These are phyloP conservation scores for Gypsophila paniculata DNA, from an alignment of 179 eudicot species.

Conservation along the genomic window DNA sequence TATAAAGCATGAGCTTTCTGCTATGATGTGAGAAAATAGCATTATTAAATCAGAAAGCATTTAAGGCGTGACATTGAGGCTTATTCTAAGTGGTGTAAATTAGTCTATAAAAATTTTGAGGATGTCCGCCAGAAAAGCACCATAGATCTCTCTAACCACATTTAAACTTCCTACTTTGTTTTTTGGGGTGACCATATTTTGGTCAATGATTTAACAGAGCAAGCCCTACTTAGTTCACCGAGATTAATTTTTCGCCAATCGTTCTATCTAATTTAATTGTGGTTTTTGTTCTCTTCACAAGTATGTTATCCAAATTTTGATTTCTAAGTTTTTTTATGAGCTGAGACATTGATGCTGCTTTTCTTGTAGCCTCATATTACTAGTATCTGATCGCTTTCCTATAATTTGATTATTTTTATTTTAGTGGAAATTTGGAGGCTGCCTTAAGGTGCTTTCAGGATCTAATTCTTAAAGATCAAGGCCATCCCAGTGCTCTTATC, in stretches of 20 bases:
- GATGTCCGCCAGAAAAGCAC: not conserved
- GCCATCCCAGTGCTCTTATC: slow-evolving; percentile 79
- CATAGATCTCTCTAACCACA: not conserved
- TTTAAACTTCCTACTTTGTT: too few species aligned
- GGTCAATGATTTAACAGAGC: not conserved
- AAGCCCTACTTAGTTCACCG: not conserved
- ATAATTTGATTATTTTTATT: slow-evolving; percentile 22
- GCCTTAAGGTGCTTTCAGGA: slow-evolving; percentile 77
- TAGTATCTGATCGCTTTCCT: slow-evolving; percentile 1
- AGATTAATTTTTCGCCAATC: not conserved
- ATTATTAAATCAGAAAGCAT: not conserved
- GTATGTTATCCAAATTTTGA: not conserved
- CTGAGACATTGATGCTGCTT: not conserved
- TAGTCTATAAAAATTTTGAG: not conserved
- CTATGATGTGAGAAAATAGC: not conserved
- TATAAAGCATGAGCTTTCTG: not conserved
- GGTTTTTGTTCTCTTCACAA: not conserved
- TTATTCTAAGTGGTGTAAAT: not conserved
- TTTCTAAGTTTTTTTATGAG: not conserved
- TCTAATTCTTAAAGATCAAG: slow-evolving; percentile 78
- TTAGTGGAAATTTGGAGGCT: slow-evolving; percentile 85
- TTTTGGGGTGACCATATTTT: too few species aligned
- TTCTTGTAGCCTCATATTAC: slow-evolving; percentile 13
- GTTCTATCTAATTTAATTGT: not conserved
- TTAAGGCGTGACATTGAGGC: not conserved